These are phyloP conservation scores for Epicoccum sorghinum DNA, from an alignment of 2,329 filamentous ascomycete species.

Conservation along the genomic window DNA sequence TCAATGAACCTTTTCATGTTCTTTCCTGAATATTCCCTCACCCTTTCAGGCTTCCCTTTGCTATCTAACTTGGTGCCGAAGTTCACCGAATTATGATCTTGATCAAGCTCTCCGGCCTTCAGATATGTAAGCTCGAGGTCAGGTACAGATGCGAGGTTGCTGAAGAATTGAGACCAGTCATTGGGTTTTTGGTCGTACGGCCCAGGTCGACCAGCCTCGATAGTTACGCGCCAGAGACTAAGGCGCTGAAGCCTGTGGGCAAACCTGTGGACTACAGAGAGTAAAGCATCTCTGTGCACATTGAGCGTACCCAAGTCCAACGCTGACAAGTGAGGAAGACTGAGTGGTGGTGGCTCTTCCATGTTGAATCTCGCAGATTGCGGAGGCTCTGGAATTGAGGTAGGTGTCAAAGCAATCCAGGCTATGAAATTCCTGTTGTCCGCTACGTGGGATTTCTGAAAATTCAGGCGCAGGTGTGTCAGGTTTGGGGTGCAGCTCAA, in stretches of 20 bases:
- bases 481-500: slow-evolving; percentile 52
- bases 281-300: slow-evolving; percentile 11
- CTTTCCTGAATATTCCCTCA: slow-evolving; percentile 21
- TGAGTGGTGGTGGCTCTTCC: slow-evolving; percentile 18
- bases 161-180: slow-evolving; percentile 29
- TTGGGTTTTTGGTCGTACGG: slow-evolving; percentile 21
- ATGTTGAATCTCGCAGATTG: slow-evolving; percentile 1
- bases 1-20: slow-evolving; percentile 21
- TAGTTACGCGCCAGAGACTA: slow-evolving; percentile 54
- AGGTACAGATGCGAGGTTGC: slow-evolving; percentile 12
- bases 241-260: slow-evolving; percentile 53
- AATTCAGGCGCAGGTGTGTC: slow-evolving; percentile 62
- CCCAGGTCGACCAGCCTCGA: slow-evolving; percentile 14
- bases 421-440: slow-evolving; percentile 43
- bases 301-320: slow-evolving; percentile 35
- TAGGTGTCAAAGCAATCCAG: slow-evolving; percentile 39
- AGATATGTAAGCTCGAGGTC: slow-evolving; percentile 21
- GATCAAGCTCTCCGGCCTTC: slow-evolving; percentile 26
- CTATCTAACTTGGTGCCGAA: slow-evolving; percentile 16
- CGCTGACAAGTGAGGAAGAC: slow-evolving; percentile 20
- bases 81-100: slow-evolving; percentile 16
- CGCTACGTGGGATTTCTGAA: slow-evolving; percentile 31
- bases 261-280: slow-evolving; percentile 46
- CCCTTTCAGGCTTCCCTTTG: neutral
- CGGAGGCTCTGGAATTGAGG: neutral